phyloP scores from a whole-genome alignment of 306 rosid species.

The Prinsepia uniflora region DNA sequence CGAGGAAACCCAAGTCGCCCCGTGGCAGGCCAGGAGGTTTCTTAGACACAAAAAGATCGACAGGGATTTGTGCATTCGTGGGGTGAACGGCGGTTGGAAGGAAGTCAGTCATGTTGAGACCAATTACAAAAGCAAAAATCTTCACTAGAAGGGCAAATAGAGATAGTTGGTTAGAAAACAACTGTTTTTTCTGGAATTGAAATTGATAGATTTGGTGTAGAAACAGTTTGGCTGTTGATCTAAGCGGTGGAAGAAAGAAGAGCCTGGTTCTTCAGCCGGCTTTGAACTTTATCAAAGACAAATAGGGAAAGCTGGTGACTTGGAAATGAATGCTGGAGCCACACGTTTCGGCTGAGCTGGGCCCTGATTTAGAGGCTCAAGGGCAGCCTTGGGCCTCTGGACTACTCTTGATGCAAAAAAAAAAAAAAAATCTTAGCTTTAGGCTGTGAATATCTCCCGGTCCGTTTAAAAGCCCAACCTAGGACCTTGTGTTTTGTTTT shows the following conservation, averaged over 20 bases:
- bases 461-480: too few species aligned
- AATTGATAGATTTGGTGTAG: neutral
- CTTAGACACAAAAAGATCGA: conserved; percentile 76
- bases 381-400: too few species aligned
- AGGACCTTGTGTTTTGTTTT: neutral
- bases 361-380: too few species aligned
- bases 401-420: too few species aligned
- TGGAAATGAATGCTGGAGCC: neutral
- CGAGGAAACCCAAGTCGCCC: conserved; percentile 54
- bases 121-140: conserved; percentile 1
- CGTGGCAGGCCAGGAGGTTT: conserved; percentile 45
- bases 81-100: conserved; percentile 21
- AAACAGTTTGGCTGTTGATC: neutral
- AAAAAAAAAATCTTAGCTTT: too few species aligned
- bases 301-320: neutral
- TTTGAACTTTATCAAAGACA: neutral
- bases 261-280: neutral
- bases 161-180: neutral
- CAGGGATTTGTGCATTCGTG: conserved; percentile 41
- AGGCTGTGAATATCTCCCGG: too few species aligned
- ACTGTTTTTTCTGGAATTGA: neutral
- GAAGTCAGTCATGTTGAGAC: neutral
- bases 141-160: neutral
- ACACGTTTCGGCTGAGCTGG: neutral
- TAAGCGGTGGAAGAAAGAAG: neutral